A percentile compares a stretch with the other conserved stretches of the same genome.
These are phyloP conservation scores for Gossypium raimondii DNA, from an alignment of 345 rosid genomes.

Conservation along the genomic window DNA sequence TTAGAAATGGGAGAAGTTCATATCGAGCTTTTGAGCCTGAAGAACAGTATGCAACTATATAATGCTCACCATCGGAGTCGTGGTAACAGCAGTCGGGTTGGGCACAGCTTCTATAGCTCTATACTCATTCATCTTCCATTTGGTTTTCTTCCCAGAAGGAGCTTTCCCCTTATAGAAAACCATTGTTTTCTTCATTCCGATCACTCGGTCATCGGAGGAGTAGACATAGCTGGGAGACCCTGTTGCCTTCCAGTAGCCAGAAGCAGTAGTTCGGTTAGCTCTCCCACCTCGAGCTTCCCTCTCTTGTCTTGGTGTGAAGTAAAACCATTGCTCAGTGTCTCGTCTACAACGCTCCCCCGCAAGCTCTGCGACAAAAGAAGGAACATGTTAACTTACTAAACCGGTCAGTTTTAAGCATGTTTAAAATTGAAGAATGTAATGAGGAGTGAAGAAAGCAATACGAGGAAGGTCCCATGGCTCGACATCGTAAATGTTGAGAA, in stretches of 20 bases:
- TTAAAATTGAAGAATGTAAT: not conserved
- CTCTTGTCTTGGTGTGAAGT: slow-evolving; percentile 78
- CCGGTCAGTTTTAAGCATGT: not conserved
- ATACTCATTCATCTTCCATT: slow-evolving; percentile 97
- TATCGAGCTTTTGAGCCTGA: not conserved
- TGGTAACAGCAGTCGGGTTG: slow-evolving; percentile 21
- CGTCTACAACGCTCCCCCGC: slow-evolving; percentile 59
- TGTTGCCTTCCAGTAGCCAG: slow-evolving; percentile 98
- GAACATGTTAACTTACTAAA: slow-evolving; percentile 7
- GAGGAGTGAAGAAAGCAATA: slow-evolving; percentile 22
- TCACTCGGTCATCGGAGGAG: slow-evolving; percentile 59
- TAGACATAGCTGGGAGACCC: slow-evolving; percentile 84
- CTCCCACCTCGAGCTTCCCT: slow-evolving; percentile 87
- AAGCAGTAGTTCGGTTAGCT: slow-evolving; percentile 63
- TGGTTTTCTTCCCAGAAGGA: slow-evolving; percentile 75
- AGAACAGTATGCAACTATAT: not conserved
- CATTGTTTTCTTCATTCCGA: slow-evolving; percentile 87
- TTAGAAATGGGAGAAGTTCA: slow-evolving; percentile 15
- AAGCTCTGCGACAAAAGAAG: slow-evolving; percentile 35
- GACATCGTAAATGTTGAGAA: slow-evolving; percentile 42
- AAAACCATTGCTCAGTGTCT: slow-evolving; percentile 94
- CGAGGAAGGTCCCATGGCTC: slow-evolving; percentile 83
- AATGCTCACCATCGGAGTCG: slow-evolving; percentile 41
- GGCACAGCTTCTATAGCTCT: slow-evolving; percentile 56
- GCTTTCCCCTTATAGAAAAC: slow-evolving; percentile 89